Conservation (phyloP, 1,139 yeast species). For the Starmera stellimalicola region DNA sequence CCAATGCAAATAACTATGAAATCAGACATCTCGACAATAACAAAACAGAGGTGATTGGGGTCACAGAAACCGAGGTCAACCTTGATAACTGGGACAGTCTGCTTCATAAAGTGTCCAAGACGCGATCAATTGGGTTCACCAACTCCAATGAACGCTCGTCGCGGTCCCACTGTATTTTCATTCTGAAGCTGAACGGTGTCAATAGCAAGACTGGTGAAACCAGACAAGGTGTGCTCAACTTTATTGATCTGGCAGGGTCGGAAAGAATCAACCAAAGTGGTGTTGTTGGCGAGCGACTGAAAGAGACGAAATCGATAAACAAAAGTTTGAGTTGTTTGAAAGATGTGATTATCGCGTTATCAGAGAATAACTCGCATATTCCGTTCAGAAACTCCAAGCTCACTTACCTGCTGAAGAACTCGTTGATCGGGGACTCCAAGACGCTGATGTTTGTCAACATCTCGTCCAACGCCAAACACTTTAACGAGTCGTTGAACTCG, state of each 20-base stretch:
- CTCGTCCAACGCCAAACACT: constrained; percentile 56
- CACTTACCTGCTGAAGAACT: constrained; percentile 76
- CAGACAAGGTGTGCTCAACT: constrained; percentile 56
- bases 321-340: constrained; percentile 84
- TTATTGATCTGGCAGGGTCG: constrained; percentile 83
- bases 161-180: constrained; percentile 66
- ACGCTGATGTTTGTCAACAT: constrained; percentile 91
- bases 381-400: constrained; percentile 55
- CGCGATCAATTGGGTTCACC: constrained; percentile 78
- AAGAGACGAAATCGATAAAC: constrained; percentile 86
- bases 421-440: constrained; percentile 79
- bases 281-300: constrained; percentile 69
- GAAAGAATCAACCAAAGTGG: constrained; percentile 75
- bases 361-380: constrained; percentile 29
- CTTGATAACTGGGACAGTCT: constrained; percentile 22
- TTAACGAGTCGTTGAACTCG: constrained; percentile 74
- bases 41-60: constrained; percentile 51
- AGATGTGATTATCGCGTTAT: constrained; percentile 75
- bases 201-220: constrained; percentile 41
- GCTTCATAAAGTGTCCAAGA: constrained; percentile 45
- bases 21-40: constrained; percentile 59
- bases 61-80: constrained; percentile 40
- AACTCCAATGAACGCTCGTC: constrained; percentile 73
- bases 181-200: constrained; percentile 47
- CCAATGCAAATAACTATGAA: constrained; percentile 41